Base-by-base conservation (phyloP, 352 stramenopile genomes). In the Blastocystis hominis region DNA sequence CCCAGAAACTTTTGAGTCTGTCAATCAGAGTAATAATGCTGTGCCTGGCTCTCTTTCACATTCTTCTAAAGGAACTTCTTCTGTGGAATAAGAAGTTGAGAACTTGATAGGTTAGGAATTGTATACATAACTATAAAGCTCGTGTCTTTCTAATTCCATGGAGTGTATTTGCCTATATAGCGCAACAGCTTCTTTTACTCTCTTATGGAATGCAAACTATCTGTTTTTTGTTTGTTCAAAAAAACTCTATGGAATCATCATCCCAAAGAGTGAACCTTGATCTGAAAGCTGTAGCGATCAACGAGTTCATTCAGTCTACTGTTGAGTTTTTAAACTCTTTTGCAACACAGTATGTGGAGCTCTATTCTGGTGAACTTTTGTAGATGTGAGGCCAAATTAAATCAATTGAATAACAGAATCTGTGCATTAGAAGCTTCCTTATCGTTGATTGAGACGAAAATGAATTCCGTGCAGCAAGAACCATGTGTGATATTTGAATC, bases 361-460 rank as follows among this genome's bases (percentile, higher is more conserved):
- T 4, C 7, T 9, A 15, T 4, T 4, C 13, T 4, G 3, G 24
- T 47, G 38, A 38, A 24, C 17, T 13, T 66, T 17, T 30, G 10
- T 84, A 84, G 72, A 42, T 84, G 72, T 40, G 72, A 84, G 68
- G 59, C 72, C 2, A 84, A 84, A 68, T 69, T 84, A 24, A 84
- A 34, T 20, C 34, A 53, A 9, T 40, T 84, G 15, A 84, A 84
- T 53, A 84, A 84, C 36, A 47, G 72, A 50, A 50, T 84, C 10
- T 54, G 13, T 68, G 72, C 34, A 68, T 24, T 84, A 17, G 72
- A 84, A 66, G 42, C 36, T 10, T 50, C 72, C 2, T 24, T 66
- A 15, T 84, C 72, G 36, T 42, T 84, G 4, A 30, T 84, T 24
- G 72, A 84, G 46, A 68, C 72, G 3, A 84, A 84, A 46, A 66